Evolutionary conservation across 2,329 filamentous ascomycete genomes (phyloP).

Genomic region (Botrytis fabae): DNA sequence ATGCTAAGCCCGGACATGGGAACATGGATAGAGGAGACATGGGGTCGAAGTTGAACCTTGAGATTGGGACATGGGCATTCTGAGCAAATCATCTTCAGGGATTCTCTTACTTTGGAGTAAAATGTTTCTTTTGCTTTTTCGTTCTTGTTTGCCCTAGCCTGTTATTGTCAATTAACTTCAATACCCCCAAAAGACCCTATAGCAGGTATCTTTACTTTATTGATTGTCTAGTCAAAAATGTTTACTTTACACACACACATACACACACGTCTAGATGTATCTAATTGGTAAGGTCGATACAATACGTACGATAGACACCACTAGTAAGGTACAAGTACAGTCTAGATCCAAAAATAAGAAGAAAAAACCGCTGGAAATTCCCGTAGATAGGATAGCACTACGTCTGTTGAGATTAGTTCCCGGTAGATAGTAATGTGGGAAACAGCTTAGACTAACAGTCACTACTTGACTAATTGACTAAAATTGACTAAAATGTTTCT

Average conservation of each 20-base stretch:
- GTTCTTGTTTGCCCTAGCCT: conserved; percentile 1
- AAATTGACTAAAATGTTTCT: conserved; percentile 7
- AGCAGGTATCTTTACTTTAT: neutral
- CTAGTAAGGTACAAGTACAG: neutral
- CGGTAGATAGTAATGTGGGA: neutral
- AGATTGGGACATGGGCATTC: conserved; percentile 11
- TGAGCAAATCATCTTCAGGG: conserved; percentile 16
- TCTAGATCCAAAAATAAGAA: neutral
- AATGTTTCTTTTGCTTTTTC: neutral
- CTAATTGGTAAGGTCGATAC: conserved; percentile 1
- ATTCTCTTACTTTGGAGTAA: neutral
- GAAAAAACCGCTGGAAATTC: conserved; percentile 3
- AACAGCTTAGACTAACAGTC: neutral
- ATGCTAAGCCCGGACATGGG: conserved; percentile 19
- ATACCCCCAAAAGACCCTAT: conserved; percentile 7
- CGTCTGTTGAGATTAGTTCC: conserved; percentile 3
- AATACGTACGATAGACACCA: neutral
- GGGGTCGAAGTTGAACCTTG: conserved; percentile 1
- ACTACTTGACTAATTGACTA: neutral
- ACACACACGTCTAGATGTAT: neutral
- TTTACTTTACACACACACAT: neutral
- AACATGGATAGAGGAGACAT: conserved; percentile 6
- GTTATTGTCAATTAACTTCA: conserved; percentile 8
- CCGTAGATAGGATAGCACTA: neutral
- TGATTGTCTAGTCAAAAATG: neutral